These are phyloP conservation scores for Fusarium metavorans DNA, from an alignment of 2,329 filamentous ascomycete genomes.

Conservation along the genomic window DNA sequence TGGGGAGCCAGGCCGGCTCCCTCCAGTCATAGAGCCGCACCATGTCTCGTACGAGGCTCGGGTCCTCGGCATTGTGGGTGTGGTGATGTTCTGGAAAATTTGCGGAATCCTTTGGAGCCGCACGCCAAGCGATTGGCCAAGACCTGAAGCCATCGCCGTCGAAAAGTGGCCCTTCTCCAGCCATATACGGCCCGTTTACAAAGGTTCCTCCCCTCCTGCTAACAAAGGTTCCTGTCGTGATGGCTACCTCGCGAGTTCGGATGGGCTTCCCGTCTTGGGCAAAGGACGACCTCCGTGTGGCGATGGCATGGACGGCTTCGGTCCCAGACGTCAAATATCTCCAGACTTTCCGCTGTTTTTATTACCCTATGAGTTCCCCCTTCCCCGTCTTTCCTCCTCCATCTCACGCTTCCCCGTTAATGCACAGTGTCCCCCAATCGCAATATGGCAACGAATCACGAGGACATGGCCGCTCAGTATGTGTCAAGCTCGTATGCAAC, in stretches of 20 bases:
- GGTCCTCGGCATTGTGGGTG: conserved; percentile 34
- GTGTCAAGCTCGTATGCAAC: conserved; percentile 21
- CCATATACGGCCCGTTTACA: conserved; percentile 36
- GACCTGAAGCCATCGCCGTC: background rate
- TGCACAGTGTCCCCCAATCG: conserved; percentile 12
- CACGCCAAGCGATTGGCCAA: conserved; percentile 31
- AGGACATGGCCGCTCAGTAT: conserved; percentile 50
- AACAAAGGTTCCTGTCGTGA: conserved; percentile 33
- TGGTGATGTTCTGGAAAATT: conserved; percentile 44
- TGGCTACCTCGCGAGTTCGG: conserved; percentile 6
- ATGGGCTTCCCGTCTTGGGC: conserved; percentile 33
- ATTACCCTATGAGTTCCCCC: background rate
- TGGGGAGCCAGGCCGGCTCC: conserved; percentile 18
- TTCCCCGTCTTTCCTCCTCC: conserved; percentile 1
- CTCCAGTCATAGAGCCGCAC: conserved; percentile 26
- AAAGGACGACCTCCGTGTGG: conserved; percentile 9
- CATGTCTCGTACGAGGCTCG: conserved; percentile 40
- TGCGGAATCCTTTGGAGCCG: conserved; percentile 12
- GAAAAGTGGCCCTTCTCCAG: conserved; percentile 11
- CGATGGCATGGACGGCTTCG: background rate
- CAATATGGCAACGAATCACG: conserved; percentile 50
- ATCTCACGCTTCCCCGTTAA: background rate
- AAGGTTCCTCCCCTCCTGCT: conserved; percentile 16
- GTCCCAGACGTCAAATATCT: conserved; percentile 1
- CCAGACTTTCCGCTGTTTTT: conserved; percentile 3